Evolutionary conservation across 768 basidiomycete genomes (phyloP), one percentile per base, ranked within the genome.

Genomic region (Clathrus columnatus): DNA sequence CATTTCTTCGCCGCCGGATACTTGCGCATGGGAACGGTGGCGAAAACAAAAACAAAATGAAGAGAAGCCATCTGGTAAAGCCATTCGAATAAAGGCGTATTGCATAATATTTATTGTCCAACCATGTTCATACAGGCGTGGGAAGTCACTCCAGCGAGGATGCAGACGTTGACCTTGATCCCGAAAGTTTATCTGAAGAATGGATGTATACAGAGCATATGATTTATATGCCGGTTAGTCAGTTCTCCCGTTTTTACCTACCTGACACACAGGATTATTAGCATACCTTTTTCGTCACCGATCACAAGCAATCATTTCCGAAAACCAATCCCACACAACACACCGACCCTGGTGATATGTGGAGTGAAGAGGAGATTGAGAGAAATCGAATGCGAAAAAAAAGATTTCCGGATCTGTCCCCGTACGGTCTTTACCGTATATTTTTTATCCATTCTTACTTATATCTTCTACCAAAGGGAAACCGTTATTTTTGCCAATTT

Each of bases 401-500:
- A 4, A 61, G 75, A 41, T 79, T 79, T 58, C 77, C 77, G 5
- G 70, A 73, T 57, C 53, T 79, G 14, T 67, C 70, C 1, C 69
- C 67, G 75, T 75, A 52, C 46, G 72, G 64, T 4, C 16, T 2
- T 28, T 20, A 10, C 47, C 14, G 21, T 17, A 21, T 10, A 16
- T 23, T 2, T 42, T 26, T 28, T n/a, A 23, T 52, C 10, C 14
- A 36, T 36, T 36, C 14, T 23, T n/a, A 7, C 26, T 6, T 23
- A 26, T 49, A 50, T 50, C 18, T n/a, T 36, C 53, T 48, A 14
- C 17, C 7, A 16, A 50, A 75, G 74, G 51, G 70, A 76, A 48
- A 63, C 68, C 6, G 43, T 79, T 55, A 74, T 79, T 55, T 78
- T 79, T 57, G 75, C 75, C 49, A 79, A 78, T 61, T 78, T 78